Conservation (phyloP, 1,284 basidiomycete genomes). For the Wallemia ichthyophaga region DNA sequence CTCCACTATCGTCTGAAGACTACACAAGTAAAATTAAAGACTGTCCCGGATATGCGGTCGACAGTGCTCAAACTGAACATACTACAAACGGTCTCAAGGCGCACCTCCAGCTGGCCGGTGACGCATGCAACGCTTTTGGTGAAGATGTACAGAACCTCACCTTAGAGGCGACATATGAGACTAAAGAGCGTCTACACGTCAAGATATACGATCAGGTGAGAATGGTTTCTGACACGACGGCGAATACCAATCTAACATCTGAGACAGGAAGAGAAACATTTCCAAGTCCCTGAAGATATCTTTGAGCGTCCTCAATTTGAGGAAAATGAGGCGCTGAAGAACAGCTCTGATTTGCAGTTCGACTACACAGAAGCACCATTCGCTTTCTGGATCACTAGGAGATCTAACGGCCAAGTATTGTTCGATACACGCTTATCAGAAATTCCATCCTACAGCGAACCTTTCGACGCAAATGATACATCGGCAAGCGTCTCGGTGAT, state of each 20-base stretch:
- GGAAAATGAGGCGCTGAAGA: slow-evolving; percentile 10
- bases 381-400: slow-evolving; percentile 44
- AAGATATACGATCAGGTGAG: neutral
- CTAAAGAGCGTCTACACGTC: neutral
- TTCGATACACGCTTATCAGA: slow-evolving; percentile 32
- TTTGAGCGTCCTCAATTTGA: slow-evolving; percentile 5
- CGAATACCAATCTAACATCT: neutral
- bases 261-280: neutral
- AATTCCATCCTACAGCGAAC: slow-evolving; percentile 8
- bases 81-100: neutral
- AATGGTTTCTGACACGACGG: neutral
- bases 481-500: slow-evolving; percentile 6
- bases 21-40: neutral
- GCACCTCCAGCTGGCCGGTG: neutral
- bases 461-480: slow-evolving; percentile 7
- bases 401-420: slow-evolving; percentile 25
- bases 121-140: neutral
- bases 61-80: neutral
- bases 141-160: neutral
- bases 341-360: slow-evolving; percentile 20
- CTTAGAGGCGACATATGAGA: neutral
- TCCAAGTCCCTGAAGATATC: slow-evolving; percentile 8
- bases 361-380: slow-evolving; percentile 34
- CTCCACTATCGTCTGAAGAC: neutral
- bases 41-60: neutral